Evolutionary conservation across 2,329 filamentous ascomycete species (phyloP).

Genomic region (Albifimbria verrucaria): DNA sequence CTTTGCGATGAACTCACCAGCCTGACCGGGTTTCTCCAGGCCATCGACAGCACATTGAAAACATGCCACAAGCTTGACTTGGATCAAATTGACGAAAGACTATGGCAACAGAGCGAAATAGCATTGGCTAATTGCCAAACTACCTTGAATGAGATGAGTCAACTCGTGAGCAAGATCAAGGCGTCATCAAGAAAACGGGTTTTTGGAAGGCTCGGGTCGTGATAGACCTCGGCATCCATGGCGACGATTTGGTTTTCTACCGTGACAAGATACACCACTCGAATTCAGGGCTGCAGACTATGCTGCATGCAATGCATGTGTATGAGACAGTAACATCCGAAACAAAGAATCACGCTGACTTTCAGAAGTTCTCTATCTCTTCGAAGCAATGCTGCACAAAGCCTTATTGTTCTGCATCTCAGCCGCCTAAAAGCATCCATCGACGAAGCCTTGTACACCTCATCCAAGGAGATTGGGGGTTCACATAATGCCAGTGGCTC

Average conservation of each 20-base stretch:
- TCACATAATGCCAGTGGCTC: neutral
- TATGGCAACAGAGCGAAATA: conserved; percentile 19
- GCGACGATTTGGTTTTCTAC: conserved; percentile 13
- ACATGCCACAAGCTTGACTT: conserved; percentile 16
- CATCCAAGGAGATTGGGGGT: conserved; percentile 8
- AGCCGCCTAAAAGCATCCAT: conserved; percentile 16
- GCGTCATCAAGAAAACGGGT: neutral
- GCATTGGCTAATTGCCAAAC: conserved; percentile 15
- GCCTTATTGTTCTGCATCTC: conserved; percentile 13
- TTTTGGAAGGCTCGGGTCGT: conserved; percentile 8
- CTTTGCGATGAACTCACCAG: conserved; percentile 16
- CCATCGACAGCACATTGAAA: conserved; percentile 15
- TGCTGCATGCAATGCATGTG: conserved; percentile 20
- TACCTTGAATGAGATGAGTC: conserved; percentile 13
- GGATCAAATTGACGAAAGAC: conserved; percentile 12
- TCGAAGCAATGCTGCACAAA: conserved; percentile 13
- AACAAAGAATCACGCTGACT: neutral
- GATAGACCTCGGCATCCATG: conserved; percentile 13
- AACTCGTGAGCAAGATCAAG: conserved; percentile 7
- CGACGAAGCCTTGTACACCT: conserved; percentile 10
- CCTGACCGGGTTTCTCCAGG: conserved; percentile 15
- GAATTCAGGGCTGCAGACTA: conserved; percentile 22
- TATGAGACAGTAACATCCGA: neutral
- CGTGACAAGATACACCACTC: conserved; percentile 22
- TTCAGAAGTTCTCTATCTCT: conserved; percentile 12